Conservation (phyloP, 257 asterid species). For the Ballota nigra region DNA sequence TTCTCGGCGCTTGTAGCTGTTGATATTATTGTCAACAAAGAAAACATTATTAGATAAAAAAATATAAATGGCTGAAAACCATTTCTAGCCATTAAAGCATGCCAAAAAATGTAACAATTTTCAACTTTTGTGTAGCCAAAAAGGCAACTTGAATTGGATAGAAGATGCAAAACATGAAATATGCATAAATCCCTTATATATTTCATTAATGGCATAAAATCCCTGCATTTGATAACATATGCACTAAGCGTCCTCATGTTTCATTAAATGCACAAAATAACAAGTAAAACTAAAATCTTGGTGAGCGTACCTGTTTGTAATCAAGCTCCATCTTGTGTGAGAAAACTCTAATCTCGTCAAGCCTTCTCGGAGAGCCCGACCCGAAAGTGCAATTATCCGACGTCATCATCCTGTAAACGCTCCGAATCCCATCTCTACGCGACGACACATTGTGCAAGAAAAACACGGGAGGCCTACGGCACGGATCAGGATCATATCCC, state of each 20-base stretch:
- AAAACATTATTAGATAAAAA: background rate
- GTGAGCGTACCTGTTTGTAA: slow-evolving; percentile 55
- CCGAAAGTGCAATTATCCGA: slow-evolving; percentile 53
- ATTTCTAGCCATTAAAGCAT: too few relatives aligned
- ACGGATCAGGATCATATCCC: slow-evolving; percentile 46
- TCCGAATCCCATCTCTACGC: slow-evolving; percentile 27
- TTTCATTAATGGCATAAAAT: too few relatives aligned
- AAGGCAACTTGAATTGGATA: too few relatives aligned
- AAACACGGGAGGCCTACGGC: slow-evolving; percentile 54
- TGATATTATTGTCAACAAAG: background rate
- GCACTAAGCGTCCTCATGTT: too few relatives aligned
- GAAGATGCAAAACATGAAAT: too few relatives aligned
- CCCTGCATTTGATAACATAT: too few relatives aligned
- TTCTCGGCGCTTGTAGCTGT: slow-evolving; percentile 73
- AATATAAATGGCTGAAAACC: too few relatives aligned
- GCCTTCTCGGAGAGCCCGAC: slow-evolving; percentile 56
- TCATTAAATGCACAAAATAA: too few relatives aligned
- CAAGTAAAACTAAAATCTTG: too few relatives aligned
- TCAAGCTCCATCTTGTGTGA: slow-evolving; percentile 57
- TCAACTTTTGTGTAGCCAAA: too few relatives aligned
- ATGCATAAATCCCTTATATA: too few relatives aligned
- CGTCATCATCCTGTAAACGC: slow-evolving; percentile 39
- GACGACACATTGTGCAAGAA: slow-evolving; percentile 43
- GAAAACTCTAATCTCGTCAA: slow-evolving; percentile 52
- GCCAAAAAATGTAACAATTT: too few relatives aligned